Evolutionary conservation across 305 asterid genomes (phyloP).

Genomic region (Salvia sclarea): DNA sequence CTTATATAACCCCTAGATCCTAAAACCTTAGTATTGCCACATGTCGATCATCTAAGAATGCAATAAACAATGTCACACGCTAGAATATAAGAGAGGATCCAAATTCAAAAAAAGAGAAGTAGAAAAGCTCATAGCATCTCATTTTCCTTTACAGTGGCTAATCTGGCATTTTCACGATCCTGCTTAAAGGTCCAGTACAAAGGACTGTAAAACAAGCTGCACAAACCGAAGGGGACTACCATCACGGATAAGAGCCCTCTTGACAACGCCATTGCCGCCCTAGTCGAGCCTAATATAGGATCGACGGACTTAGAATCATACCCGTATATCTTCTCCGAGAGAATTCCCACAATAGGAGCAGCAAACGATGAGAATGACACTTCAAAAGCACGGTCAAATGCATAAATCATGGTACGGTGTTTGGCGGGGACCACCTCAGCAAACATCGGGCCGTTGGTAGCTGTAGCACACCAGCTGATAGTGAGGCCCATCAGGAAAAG

Average conservation of each 20-base stretch:
- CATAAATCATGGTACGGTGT: slow-evolving; percentile 92
- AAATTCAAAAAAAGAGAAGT: not conserved
- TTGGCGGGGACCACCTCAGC: slow-evolving; percentile 94
- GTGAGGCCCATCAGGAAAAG: slow-evolving; percentile 88
- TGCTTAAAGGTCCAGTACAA: slow-evolving; percentile 77
- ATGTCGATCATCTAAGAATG: too few species aligned
- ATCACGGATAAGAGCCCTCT: slow-evolving; percentile 84
- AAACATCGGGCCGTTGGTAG: slow-evolving; percentile 89
- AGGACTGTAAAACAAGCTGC: slow-evolving; percentile 85
- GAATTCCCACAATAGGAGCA: slow-evolving; percentile 86
- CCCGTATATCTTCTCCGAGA: slow-evolving; percentile 78
- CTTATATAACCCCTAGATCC: too few species aligned
- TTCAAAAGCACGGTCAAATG: slow-evolving; percentile 90
- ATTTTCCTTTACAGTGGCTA: slow-evolving; percentile 61
- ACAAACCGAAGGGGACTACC: slow-evolving; percentile 81
- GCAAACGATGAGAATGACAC: slow-evolving; percentile 90
- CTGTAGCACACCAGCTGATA: slow-evolving; percentile 89
- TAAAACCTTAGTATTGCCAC: too few species aligned
- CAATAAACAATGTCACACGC: too few species aligned
- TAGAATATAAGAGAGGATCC: too few species aligned
- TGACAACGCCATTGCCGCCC: slow-evolving; percentile 77
- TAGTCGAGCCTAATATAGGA: slow-evolving; percentile 61
- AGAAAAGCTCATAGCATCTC: slow-evolving; percentile 58
- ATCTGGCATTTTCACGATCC: slow-evolving; percentile 73
- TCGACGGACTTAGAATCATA: slow-evolving; percentile 76